Conservation (phyloP, 768 basidiomycete species). For the Russula virescens region DNA sequence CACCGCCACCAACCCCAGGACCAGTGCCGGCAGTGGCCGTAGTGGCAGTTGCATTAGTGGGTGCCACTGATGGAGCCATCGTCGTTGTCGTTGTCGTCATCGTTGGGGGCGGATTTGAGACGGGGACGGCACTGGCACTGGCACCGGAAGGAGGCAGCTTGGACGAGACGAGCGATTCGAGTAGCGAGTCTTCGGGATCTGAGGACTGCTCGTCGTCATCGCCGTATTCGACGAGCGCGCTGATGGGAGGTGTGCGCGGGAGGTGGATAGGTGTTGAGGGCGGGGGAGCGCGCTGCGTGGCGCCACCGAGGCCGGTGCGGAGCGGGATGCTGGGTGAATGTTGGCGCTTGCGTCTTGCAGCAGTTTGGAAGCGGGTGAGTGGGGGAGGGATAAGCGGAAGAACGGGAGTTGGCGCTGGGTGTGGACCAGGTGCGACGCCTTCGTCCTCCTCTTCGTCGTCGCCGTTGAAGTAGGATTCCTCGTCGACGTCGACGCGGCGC, state of each 20-base stretch:
- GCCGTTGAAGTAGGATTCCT: conserved; percentile 91
- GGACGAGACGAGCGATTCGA: conserved; percentile 49
- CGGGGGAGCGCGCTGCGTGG: conserved; percentile 38
- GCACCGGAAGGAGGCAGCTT: conserved; percentile 25
- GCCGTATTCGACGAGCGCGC: conserved; percentile 68
- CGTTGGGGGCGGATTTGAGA: background rate
- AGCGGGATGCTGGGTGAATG: conserved; percentile 39
- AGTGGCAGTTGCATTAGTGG: background rate
- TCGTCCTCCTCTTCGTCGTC: conserved; percentile 62
- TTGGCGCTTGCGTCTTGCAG: conserved; percentile 29
- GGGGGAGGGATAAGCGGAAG: conserved; percentile 26
- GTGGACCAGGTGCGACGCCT: conserved; percentile 29
- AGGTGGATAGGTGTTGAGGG: conserved; percentile 27
- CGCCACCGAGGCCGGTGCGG: conserved; percentile 30
- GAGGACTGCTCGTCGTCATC: conserved; percentile 63
- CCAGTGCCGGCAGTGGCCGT: background rate
- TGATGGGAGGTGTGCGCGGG: conserved; percentile 48
- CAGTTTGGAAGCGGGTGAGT: conserved; percentile 24
- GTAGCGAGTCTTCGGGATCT: conserved; percentile 46
- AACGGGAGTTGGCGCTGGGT: conserved; percentile 9
- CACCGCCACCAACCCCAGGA: conserved; percentile 16
- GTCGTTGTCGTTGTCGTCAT: background rate
- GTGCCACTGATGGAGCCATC: background rate
- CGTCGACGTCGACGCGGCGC: conserved; percentile 60
- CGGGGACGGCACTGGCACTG: background rate